A percentile compares a stretch with the other conserved stretches of the same genome.
phyloP scores from a whole-genome alignment of 805 yeast species.

The Myxozyma kluyveri region DNA sequence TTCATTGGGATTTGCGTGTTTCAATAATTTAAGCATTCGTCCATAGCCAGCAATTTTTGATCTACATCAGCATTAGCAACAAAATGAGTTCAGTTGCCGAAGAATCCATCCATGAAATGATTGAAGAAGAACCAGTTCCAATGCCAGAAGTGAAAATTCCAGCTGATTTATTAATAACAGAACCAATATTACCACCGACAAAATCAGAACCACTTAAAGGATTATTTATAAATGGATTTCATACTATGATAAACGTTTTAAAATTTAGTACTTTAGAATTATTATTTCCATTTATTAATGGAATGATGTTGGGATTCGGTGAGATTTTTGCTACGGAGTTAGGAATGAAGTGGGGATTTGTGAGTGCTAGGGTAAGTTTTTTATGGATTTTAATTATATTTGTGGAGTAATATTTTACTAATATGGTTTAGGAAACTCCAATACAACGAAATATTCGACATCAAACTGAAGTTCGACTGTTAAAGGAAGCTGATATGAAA shows the following conservation, averaged over 20 bases:
- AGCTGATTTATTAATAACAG: no score
- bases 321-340: conserved; percentile 91
- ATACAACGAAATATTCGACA: conserved; percentile 15
- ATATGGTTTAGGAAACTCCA: conserved; percentile 9
- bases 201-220: neutral
- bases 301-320: conserved; percentile 94
- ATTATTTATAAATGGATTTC: neutral
- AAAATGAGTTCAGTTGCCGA: no score
- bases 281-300: conserved; percentile 83
- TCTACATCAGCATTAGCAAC: no score
- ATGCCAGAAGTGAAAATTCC: no score
- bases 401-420: neutral
- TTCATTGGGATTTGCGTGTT: no score
- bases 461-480: conserved; percentile 7
- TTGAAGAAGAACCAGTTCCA: neutral
- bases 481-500: neutral
- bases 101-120: no score
- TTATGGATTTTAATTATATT: no score
- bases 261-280: conserved; percentile 56
- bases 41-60: no score
- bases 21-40: no score
- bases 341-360: conserved; percentile 76
- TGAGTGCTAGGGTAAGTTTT: conserved; percentile 58
- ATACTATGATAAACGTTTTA: conserved; percentile 1
- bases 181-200: no score